phyloP scores from a whole-genome alignment of 1,139 yeast species.

The Arxiozyma slooffiae region DNA sequence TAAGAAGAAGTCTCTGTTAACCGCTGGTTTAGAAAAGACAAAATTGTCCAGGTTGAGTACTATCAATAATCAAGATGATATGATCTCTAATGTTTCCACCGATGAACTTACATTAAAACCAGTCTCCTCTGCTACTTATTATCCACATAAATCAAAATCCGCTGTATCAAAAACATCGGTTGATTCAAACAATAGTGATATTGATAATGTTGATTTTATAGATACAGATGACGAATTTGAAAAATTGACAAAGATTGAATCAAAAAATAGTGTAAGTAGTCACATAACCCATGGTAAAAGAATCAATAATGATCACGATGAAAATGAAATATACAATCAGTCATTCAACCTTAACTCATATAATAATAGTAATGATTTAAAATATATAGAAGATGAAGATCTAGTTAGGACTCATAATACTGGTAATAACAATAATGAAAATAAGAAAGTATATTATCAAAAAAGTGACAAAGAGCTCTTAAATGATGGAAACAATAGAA shows the following conservation, averaged over 20 bases:
- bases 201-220: neutral
- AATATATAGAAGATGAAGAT: neutral
- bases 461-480: neutral
- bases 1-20: neutral
- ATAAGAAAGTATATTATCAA: neutral
- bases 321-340: neutral
- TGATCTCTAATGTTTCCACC: neutral
- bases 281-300: neutral
- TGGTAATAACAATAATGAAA: neutral
- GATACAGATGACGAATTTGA: neutral
- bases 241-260: neutral
- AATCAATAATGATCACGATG: neutral
- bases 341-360: neutral
- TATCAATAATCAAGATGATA: neutral
- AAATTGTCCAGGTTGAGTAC: neutral
- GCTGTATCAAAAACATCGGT: conserved; percentile 4
- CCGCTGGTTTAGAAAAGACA: neutral
- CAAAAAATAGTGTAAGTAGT: neutral
- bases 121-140: conserved; percentile 57
- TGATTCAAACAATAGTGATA: neutral
- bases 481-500: neutral
- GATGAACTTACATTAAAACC: conserved; percentile 35
- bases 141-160: conserved; percentile 43
- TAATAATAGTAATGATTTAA: neutral
- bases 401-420: neutral